phyloP scores from a whole-genome alignment of 2,329 filamentous ascomycete species.

The Sporothrix dimorphospora region DNA sequence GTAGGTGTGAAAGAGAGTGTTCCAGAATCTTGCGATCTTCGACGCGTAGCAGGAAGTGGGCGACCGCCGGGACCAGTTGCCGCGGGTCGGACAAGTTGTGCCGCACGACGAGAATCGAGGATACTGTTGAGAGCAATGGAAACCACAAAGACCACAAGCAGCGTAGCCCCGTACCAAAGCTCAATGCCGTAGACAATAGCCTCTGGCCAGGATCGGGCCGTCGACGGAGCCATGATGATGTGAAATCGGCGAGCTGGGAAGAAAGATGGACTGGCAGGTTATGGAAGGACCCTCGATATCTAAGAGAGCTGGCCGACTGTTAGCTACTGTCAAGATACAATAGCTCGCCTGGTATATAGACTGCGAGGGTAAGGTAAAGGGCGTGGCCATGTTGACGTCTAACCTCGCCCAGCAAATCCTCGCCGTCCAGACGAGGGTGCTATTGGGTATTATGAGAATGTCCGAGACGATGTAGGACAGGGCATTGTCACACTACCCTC shows the following conservation, averaged over 20 bases:
- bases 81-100: conserved; percentile 51
- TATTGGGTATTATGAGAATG: conserved; percentile 29
- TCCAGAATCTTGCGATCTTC: conserved; percentile 47
- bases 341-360: background rate
- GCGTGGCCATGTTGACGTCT: conserved; percentile 20
- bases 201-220: conserved; percentile 44
- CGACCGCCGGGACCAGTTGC: conserved; percentile 84
- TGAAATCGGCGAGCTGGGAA: conserved; percentile 34
- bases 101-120: conserved; percentile 54
- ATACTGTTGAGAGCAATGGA: conserved; percentile 58
- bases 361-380: background rate
- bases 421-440: conserved; percentile 26
- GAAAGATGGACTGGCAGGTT: conserved; percentile 17
- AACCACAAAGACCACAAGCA: conserved; percentile 56
- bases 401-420: conserved; percentile 29
- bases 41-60: conserved; percentile 73
- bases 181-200: conserved; percentile 51
- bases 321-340: background rate
- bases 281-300: background rate
- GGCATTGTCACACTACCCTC: conserved; percentile 30
- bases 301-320: background rate
- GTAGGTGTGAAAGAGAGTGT: conserved; percentile 25
- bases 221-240: conserved; percentile 32
- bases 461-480: conserved; percentile 28
- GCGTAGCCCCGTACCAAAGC: conserved; percentile 56